Evolutionary conservation across 2,329 filamentous ascomycete genomes (phyloP).

Genomic region (Helminthosporium solani): DNA sequence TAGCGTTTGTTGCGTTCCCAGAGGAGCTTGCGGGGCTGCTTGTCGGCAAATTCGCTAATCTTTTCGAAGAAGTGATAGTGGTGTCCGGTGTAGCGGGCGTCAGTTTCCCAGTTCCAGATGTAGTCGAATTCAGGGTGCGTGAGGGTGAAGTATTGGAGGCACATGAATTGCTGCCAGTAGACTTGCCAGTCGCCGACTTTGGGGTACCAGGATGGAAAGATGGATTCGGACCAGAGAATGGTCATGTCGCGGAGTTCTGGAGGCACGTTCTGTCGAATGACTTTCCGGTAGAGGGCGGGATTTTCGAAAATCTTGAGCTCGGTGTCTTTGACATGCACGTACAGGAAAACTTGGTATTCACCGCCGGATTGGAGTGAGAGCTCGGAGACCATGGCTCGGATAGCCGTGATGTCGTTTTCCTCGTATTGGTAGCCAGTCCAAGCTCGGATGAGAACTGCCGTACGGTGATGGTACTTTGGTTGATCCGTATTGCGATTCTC

Average conservation of each 20-base stretch:
- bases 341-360: conserved; percentile 51
- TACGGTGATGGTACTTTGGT: conserved; percentile 45
- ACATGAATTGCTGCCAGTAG: conserved; percentile 65
- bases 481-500: conserved; percentile 22
- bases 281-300: conserved; percentile 58
- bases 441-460: conserved; percentile 49
- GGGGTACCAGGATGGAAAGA: conserved; percentile 52
- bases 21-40: conserved; percentile 58
- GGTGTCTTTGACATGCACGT: conserved; percentile 55
- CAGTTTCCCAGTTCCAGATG: conserved; percentile 84
- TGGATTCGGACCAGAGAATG: conserved; percentile 69
- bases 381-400: conserved; percentile 50
- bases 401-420: conserved; percentile 48
- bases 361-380: conserved; percentile 49
- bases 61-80: conserved; percentile 77
- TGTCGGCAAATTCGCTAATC: conserved; percentile 55
- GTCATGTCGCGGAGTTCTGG: conserved; percentile 69
- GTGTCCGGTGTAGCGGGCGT: conserved; percentile 75
- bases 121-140: conserved; percentile 78
- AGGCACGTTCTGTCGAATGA: conserved; percentile 65
- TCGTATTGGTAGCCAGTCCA: conserved; percentile 52
- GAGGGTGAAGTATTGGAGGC: conserved; percentile 72
- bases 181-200: conserved; percentile 52
- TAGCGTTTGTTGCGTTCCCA: conserved; percentile 60
- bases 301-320: conserved; percentile 61